Evolutionary conservation across 768 basidiomycete species (phyloP).

Genomic region (Amanita molliuscula): DNA sequence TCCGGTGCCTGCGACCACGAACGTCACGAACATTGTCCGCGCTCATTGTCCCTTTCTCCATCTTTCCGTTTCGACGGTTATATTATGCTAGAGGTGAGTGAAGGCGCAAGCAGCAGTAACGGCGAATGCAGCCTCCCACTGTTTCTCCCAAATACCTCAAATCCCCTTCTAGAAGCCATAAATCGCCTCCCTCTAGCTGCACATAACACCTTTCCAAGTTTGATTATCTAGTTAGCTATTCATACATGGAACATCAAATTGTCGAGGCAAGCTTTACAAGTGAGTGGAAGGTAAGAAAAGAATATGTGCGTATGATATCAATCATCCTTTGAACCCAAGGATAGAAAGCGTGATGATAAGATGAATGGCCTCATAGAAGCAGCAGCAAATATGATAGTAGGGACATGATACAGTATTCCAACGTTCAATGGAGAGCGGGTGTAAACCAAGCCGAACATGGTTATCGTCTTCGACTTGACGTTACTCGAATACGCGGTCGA

Average conservation of each 20-base stretch:
- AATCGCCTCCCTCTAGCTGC: too few species aligned
- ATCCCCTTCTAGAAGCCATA: too few species aligned
- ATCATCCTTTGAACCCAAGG: not conserved
- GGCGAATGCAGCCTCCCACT: too few species aligned
- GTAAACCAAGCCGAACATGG: not conserved
- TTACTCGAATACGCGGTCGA: conserved; percentile 41
- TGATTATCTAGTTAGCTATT: conserved; percentile 1
- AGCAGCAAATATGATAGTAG: not conserved
- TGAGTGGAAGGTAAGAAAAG: not conserved
- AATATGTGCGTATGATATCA: not conserved
- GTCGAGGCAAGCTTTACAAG: not conserved
- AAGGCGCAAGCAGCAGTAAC: too few species aligned
- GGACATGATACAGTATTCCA: not conserved
- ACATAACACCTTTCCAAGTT: not conserved
- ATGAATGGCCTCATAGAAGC: not conserved
- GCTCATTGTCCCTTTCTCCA: too few species aligned
- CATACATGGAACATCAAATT: not conserved
- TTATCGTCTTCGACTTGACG: conserved; percentile 36
- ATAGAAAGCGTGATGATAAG: not conserved
- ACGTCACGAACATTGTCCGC: too few species aligned
- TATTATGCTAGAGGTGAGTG: too few species aligned
- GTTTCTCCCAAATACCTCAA: too few species aligned
- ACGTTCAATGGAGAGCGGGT: not conserved
- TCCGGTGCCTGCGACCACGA: too few species aligned
- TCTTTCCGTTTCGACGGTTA: too few species aligned